Evolutionary conservation across 345 rosid genomes (phyloP), one percentile per base, ranked within the genome.

Genomic region (Raphanus sativus): DNA sequence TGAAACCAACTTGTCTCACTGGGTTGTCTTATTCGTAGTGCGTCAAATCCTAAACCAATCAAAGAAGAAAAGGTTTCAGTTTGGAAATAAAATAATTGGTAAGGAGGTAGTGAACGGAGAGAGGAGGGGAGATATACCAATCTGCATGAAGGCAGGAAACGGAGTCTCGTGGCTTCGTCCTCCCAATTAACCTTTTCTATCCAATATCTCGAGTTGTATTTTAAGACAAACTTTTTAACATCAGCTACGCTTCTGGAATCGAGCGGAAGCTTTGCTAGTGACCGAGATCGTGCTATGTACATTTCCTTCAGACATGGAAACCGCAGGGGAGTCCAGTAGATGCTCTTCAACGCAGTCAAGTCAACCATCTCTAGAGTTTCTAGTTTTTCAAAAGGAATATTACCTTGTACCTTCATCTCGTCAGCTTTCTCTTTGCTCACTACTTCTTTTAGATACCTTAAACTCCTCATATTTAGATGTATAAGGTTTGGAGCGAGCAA

Each of bases 41-140:
- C n/a, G n/a, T n/a, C n/a, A n/a, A n/a, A n/a, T 28, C 62, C 96
- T 94, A 83, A 67, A 86, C 11, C 74, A 38, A 72, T 26, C 48
- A 79, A 45, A 45, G 45, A 38, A 38, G 45, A 38, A 38, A 45
- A 45, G 16, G 2, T 45, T 45, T 4, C 54, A 45, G 52, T 4
- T 34, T 45, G 52, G 2, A 45, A 1, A 3, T 3, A 42, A 42
- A 42, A 12, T 42, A 3, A 3, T 42, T 12, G 52, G 15, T 3
- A 42, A 42, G 1, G 15, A 42, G 52, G 3, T 11, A 12, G 15
- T 12, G 2, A 42, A 40, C 0, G 52, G 52, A 42, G 50, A 42
- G 5, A 11, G 4, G 7, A 32, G 45, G 9, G 13, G 50, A 45
- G 15, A 13, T 45, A 45, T 45, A 45, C 54, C 0, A 4, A 3